Conservation (phyloP, 192 early-diverging fungal genomes). For the Powellomyces hirtus region DNA sequence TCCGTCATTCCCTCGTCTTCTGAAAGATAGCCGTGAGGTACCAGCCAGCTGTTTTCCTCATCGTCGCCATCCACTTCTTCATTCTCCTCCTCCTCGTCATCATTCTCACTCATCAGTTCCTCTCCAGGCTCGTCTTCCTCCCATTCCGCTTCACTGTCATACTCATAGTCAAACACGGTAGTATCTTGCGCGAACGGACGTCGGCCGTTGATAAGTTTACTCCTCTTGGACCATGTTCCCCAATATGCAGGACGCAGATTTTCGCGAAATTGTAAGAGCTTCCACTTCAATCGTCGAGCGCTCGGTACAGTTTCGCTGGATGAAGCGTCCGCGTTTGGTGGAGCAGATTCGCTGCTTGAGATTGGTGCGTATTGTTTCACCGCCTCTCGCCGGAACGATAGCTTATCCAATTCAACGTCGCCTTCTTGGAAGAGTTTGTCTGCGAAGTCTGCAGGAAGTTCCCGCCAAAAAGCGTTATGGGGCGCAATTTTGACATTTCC, state of each 20-base stretch:
- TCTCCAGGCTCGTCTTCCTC: conserved; percentile 88
- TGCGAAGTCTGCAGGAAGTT: background rate
- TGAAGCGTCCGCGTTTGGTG: too few species aligned
- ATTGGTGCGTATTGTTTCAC: background rate
- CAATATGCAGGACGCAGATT: conserved; percentile 76
- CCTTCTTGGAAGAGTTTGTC: conserved; percentile 9
- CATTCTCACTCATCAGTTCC: conserved; percentile 73
- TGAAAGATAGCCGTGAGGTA: conserved; percentile 84
- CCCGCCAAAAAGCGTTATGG: conserved; percentile 34
- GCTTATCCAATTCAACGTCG: background rate
- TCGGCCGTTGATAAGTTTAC: conserved; percentile 52
- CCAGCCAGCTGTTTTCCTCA: conserved; percentile 75
- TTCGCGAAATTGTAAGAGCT: conserved; percentile 68
- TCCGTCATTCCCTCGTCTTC: conserved; percentile 64
- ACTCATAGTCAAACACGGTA: conserved; percentile 70
- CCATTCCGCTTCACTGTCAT: conserved; percentile 92
- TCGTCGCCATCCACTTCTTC: conserved; percentile 57
- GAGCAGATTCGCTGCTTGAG: too few species aligned
- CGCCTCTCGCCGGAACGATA: background rate
- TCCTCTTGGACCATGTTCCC: conserved; percentile 75
- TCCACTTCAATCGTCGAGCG: too few species aligned
- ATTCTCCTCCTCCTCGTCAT: conserved; percentile 72
- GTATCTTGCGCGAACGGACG: conserved; percentile 66
- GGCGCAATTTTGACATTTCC: conserved; percentile 44
- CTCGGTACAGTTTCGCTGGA: background rate